Evolutionary conservation across 1,284 basidiomycete species (phyloP).

Genomic region (Sanguinoderma infundibulare): DNA sequence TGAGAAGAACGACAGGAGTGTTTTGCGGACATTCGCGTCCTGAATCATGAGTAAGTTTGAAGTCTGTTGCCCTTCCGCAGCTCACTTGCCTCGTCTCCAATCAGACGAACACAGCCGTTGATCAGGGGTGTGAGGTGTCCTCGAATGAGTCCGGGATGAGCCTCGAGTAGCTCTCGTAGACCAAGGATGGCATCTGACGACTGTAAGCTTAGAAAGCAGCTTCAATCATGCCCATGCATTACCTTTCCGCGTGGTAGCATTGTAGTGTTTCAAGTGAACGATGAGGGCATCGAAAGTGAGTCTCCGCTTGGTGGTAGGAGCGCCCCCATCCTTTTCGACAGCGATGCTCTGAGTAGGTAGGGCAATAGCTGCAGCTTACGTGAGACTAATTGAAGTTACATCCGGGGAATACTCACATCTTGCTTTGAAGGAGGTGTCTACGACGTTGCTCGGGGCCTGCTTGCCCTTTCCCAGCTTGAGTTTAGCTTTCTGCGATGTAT

Average conservation of each 20-base stretch:
- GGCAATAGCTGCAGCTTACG: conserved; percentile 71
- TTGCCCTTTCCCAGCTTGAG: conserved; percentile 97
- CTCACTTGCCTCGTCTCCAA: conserved; percentile 77
- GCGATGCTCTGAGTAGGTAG: conserved; percentile 86
- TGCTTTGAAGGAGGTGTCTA: conserved; percentile 96
- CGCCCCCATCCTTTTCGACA: conserved; percentile 51
- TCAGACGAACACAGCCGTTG: conserved; percentile 69
- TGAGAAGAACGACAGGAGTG: conserved; percentile 60
- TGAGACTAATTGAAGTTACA: not conserved
- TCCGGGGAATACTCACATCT: conserved; percentile 61
- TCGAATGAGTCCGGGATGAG: conserved; percentile 61
- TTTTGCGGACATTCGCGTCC: conserved; percentile 70
- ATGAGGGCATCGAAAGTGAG: conserved; percentile 83
- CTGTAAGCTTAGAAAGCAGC: not conserved
- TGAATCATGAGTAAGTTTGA: conserved; percentile 30
- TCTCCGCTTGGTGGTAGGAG: conserved; percentile 78
- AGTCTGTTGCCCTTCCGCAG: not conserved
- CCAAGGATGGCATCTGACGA: conserved; percentile 79
- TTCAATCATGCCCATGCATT: not conserved
- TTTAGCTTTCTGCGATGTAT: conserved; percentile 82
- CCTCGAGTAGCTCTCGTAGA: conserved; percentile 79
- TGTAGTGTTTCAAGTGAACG: conserved; percentile 85
- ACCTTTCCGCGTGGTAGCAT: conserved; percentile 76
- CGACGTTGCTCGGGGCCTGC: conserved; percentile 79
- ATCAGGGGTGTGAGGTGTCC: conserved; percentile 69